Evolutionary conservation across 495 filamentous ascomycete species (phyloP).

Genomic region (Penicillium flavigenum): DNA sequence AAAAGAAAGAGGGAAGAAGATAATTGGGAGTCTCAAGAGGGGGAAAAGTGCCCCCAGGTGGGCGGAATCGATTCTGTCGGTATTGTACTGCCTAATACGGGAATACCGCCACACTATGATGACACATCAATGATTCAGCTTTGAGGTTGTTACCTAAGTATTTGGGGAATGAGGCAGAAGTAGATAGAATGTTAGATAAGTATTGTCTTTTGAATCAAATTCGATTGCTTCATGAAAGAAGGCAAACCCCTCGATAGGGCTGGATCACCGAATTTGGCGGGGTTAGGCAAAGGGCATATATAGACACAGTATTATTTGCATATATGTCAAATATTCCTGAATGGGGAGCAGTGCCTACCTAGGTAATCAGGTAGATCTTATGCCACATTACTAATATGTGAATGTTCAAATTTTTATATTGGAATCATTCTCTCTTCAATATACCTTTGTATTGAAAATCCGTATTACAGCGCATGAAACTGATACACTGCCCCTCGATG

Average conservation of each 20-base stretch:
- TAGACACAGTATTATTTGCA: not conserved
- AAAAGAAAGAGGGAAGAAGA: slow-evolving; percentile 31
- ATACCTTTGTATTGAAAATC: slow-evolving; percentile 8
- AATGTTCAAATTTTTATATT: not conserved
- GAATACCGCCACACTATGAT: slow-evolving; percentile 13
- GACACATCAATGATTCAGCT: slow-evolving; percentile 13
- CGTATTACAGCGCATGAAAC: not conserved
- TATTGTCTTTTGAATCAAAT: not conserved
- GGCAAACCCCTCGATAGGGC: not conserved
- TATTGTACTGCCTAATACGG: slow-evolving; percentile 28
- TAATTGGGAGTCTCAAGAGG: slow-evolving; percentile 23
- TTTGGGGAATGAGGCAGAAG: slow-evolving; percentile 1
- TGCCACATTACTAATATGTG: too few relatives aligned
- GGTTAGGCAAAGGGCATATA: not conserved
- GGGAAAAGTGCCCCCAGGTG: slow-evolving; percentile 24
- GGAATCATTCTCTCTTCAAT: not conserved
- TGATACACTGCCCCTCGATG: slow-evolving; percentile 28
- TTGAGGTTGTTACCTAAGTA: not conserved
- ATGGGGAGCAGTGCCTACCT: not conserved
- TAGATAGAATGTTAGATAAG: not conserved
- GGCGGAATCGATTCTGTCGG: slow-evolving; percentile 20
- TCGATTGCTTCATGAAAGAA: not conserved
- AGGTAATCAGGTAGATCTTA: not conserved
- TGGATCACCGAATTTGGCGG: not conserved
- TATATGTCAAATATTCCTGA: not conserved